Evolutionary conservation across 768 basidiomycete species (phyloP).

Genomic region (Hydnum rufescens): DNA sequence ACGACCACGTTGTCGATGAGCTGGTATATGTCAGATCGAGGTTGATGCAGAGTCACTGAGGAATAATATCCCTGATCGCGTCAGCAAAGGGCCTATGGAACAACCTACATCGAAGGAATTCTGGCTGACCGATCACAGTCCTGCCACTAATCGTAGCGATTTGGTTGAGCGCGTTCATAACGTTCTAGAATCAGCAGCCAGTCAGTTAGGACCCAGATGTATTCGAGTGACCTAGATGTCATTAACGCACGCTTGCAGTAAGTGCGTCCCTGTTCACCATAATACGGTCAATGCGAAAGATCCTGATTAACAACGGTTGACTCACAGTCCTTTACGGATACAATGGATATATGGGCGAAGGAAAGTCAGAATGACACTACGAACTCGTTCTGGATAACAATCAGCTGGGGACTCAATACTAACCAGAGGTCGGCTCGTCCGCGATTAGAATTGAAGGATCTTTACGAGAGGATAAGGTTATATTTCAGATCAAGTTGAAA

Average conservation of each 20-base stretch:
- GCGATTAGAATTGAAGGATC: constrained; percentile 23
- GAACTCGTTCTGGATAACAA: too few relatives aligned
- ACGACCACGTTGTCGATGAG: constrained; percentile 19
- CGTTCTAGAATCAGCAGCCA: constrained; percentile 15
- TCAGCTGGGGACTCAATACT: too few relatives aligned
- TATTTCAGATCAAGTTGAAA: too few relatives aligned
- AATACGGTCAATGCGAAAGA: not conserved
- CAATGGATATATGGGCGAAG: too few relatives aligned
- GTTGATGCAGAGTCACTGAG: constrained; percentile 21
- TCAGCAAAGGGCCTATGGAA: not conserved
- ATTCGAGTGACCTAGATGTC: not conserved
- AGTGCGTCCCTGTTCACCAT: constrained; percentile 18
- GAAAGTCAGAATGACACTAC: too few relatives aligned
- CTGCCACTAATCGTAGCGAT: constrained; percentile 22
- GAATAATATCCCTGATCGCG: too few relatives aligned
- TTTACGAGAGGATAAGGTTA: constrained; percentile 15
- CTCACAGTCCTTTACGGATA: too few relatives aligned
- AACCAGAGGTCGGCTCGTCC: constrained; percentile 20
- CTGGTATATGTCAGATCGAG: constrained; percentile 21
- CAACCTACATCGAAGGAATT: not conserved
- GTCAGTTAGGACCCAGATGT: not conserved
- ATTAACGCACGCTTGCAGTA: constrained; percentile 17
- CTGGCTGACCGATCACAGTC: constrained; percentile 21
- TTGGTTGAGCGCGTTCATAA: constrained; percentile 25
- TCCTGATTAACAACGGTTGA: not conserved